Evolutionary conservation across 176 grass and related monocot genomes (phyloP).

Genomic region (Carex parvula): DNA sequence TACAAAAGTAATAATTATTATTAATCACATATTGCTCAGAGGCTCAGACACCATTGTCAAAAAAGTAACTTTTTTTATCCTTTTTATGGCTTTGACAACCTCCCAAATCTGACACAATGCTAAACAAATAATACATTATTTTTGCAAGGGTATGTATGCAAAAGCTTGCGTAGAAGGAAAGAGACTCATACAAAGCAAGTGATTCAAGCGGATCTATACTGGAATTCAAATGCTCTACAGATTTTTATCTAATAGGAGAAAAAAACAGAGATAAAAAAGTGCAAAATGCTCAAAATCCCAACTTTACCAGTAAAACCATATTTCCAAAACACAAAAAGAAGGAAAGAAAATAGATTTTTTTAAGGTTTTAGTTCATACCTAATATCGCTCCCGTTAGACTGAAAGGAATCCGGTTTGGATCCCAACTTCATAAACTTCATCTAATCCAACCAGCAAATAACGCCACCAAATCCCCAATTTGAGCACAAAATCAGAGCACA

Average conservation of each 20-base stretch:
- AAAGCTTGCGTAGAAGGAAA: not conserved
- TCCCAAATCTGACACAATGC: constrained; percentile 2
- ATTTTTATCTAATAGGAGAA: not conserved
- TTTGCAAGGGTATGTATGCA: not conserved
- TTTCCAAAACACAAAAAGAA: not conserved
- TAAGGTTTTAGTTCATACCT: constrained; percentile 40
- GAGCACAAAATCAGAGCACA: not conserved
- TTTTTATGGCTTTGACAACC: constrained; percentile 7
- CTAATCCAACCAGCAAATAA: not conserved
- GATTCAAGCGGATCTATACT: constrained; percentile 25
- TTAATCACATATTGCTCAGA: constrained; percentile 23
- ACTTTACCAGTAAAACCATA: not conserved
- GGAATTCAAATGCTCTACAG: not conserved
- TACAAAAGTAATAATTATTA: constrained; percentile 5
- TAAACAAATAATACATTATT: constrained; percentile 14
- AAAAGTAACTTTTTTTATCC: constrained; percentile 16
- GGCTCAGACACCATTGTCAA: not conserved
- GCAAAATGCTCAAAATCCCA: not conserved
- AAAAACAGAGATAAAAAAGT: constrained; percentile 7
- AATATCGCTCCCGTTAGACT: constrained; percentile 69
- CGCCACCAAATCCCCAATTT: not conserved
- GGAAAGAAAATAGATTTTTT: not conserved
- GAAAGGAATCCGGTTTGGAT: constrained; percentile 91
- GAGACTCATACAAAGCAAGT: not conserved
- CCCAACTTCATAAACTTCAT: constrained; percentile 99